These are phyloP conservation scores for Aureobasidium sp. DNA, from an alignment of 2,329 filamentous ascomycete species.

Conservation along the genomic window DNA sequence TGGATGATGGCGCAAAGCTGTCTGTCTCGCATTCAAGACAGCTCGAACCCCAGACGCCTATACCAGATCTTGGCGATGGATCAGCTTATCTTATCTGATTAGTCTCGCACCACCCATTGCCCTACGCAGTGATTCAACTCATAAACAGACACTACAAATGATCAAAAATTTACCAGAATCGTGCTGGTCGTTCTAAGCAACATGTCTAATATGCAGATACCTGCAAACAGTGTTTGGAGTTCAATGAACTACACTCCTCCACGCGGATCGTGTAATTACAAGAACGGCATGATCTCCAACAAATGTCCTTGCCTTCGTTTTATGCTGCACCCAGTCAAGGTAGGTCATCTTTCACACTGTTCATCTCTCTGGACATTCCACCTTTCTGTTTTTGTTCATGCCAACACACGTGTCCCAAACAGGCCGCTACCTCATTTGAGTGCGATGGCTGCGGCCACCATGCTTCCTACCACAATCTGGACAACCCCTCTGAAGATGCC, in stretches of 20 bases:
- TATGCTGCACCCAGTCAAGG: constrained; percentile 50
- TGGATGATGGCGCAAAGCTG: neutral
- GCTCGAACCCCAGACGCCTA: neutral
- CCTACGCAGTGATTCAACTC: neutral
- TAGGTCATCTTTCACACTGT: constrained; percentile 16
- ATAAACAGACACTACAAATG: neutral
- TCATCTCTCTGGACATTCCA: no score
- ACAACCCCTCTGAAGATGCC: constrained; percentile 42
- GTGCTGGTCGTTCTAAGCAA: neutral
- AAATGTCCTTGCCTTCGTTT: constrained; percentile 46
- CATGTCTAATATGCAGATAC: constrained; percentile 17
- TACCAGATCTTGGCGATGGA: neutral
- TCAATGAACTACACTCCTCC: constrained; percentile 44
- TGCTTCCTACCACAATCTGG: constrained; percentile 46
- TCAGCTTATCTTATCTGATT: neutral
- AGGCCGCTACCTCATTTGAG: constrained; percentile 43
- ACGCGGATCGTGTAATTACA: constrained; percentile 43
- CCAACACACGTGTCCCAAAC: neutral
- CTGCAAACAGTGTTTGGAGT: constrained; percentile 39
- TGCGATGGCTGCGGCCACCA: constrained; percentile 50
- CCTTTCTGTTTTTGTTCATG: neutral
- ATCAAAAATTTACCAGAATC: neutral
- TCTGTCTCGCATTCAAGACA: neutral
- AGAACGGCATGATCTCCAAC: constrained; percentile 35
- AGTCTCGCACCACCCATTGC: neutral